Base-by-base conservation (phyloP, 2,329 filamentous ascomycete genomes). In the Bretziella fagacearum region DNA sequence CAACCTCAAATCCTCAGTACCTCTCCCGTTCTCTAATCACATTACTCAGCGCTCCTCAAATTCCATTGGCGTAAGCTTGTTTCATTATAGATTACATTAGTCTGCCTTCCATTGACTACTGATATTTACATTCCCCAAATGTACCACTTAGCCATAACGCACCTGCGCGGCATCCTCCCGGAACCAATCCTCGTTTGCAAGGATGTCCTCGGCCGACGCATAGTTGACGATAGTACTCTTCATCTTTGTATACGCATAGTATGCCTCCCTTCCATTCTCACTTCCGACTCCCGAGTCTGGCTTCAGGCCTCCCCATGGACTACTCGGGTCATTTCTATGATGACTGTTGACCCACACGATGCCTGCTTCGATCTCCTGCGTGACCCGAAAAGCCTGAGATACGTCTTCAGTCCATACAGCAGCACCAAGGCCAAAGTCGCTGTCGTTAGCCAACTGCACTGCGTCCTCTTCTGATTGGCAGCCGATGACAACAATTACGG, bases 181-280 rank as follows among this genome's bases (percentile, higher is more conserved):
- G 57, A 84, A 84, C 80, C 80, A 84, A 51, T 79, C 77, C 30
- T 81, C 77, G 2, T 61, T 62, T 10, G 61, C 64, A 17, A 72
- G 54, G 0, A 63, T 56, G 54, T 77, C 72, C 44, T 73, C 67
- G 0, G 61, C 60, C 0, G 68, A 66, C 0, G 74, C 79, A 54
- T 79, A 84, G 57, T 81, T 84, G 52, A 84, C 70, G 25, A 81
- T 73, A 0, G 73, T 79, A 56, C 77, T 81, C 62, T 80, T 81
- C 10, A 69, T 69, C 26, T 57, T 71, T 0, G 73, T 75, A 53
- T 77, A 77, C 1, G 68, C 67, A 43, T 71, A 63, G 54, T 73
- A 78, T 0, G 76, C 73, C 55, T 80, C 79, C 0, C 77, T 54
- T 0, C 80, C 80, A 55, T 84, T 84, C 63, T 85, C 81, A 51